phyloP scores from a whole-genome alignment of 2,329 filamentous ascomycete genomes.

The Monascus ruber region DNA sequence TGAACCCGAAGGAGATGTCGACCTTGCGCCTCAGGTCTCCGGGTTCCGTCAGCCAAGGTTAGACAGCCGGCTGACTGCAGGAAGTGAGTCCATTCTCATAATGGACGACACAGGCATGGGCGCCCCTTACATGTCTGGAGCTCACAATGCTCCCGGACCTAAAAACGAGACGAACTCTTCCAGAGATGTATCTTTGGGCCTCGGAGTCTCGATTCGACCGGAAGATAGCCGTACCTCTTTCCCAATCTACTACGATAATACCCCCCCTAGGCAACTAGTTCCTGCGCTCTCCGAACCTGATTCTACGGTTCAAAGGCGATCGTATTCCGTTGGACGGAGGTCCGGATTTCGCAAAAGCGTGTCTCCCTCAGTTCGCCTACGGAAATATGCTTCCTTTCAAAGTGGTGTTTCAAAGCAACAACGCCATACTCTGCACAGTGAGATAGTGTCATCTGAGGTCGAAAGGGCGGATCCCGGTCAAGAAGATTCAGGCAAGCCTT shows the following conservation, averaged over 20 bases:
- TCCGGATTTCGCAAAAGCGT: slow-evolving; percentile 14
- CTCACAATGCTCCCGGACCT: slow-evolving; percentile 9
- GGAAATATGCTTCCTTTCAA: slow-evolving; percentile 36
- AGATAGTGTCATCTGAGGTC: slow-evolving; percentile 7
- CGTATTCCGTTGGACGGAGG: slow-evolving; percentile 16
- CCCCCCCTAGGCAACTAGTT: slow-evolving; percentile 4
- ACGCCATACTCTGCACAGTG: slow-evolving; percentile 15
- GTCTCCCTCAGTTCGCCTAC: slow-evolving; percentile 25
- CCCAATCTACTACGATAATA: slow-evolving; percentile 18
- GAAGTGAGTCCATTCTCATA: slow-evolving; percentile 86
- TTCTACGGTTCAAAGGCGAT: slow-evolving; percentile 12
- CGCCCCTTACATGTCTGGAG: slow-evolving; percentile 30
- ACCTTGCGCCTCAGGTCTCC: background rate
- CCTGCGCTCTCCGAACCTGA: slow-evolving; percentile 7
- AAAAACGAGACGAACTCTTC: slow-evolving; percentile 6
- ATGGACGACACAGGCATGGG: slow-evolving; percentile 52
- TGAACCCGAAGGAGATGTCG: slow-evolving; percentile 1
- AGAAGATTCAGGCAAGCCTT: slow-evolving; percentile 13
- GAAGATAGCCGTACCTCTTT: slow-evolving; percentile 16
- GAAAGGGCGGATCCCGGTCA: slow-evolving; percentile 6
- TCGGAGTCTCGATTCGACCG: slow-evolving; percentile 9
- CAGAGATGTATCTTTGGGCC: slow-evolving; percentile 8
- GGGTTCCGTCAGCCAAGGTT: slow-evolving; percentile 23
- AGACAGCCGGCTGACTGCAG: slow-evolving; percentile 53
- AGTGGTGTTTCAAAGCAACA: slow-evolving; percentile 28